Conservation (phyloP, 805 yeast species). For the Blastobotrys muscicola region DNA sequence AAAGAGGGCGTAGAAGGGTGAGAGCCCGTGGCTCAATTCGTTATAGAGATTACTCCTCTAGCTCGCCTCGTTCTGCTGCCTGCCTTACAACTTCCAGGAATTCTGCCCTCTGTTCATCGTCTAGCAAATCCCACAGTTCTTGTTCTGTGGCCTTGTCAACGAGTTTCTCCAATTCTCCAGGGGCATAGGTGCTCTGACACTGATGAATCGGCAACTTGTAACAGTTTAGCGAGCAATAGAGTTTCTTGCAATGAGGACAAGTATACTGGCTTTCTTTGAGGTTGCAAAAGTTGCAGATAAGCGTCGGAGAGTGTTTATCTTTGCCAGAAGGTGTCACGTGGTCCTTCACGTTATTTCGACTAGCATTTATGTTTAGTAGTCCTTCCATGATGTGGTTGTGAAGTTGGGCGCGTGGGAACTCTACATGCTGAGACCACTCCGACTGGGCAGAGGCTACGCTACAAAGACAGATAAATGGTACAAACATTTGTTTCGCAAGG, state of each 20-base stretch:
- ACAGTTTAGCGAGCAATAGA: slow-evolving; percentile 15
- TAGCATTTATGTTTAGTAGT: too few species aligned
- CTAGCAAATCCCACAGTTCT: slow-evolving; percentile 12
- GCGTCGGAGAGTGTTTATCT: neutral
- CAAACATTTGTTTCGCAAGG: too few species aligned
- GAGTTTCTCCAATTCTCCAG: slow-evolving; percentile 8
- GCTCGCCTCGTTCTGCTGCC: neutral
- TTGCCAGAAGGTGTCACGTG: neutral
- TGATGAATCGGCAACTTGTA: slow-evolving; percentile 12
- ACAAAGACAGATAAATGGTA: too few species aligned
- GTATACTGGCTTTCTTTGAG: slow-evolving; percentile 8
- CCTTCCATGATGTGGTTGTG: too few species aligned
- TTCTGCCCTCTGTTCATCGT: slow-evolving; percentile 8
- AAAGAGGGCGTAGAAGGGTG: too few species aligned
- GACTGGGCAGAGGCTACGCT: too few species aligned
- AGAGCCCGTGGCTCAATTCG: too few species aligned
- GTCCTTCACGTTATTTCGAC: too few species aligned
- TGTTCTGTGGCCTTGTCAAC: slow-evolving; percentile 11
- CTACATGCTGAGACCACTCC: too few species aligned
- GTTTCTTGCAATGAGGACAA: slow-evolving; percentile 14
- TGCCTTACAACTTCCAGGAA: slow-evolving; percentile 2
- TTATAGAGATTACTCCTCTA: too few species aligned
- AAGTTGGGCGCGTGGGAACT: too few species aligned
- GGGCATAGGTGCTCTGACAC: slow-evolving; percentile 13
- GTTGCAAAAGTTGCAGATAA: slow-evolving; percentile 6